phyloP scores from a whole-genome alignment of 371 early-diverging fungal genomes.

The Apophysomyces variabilis region DNA sequence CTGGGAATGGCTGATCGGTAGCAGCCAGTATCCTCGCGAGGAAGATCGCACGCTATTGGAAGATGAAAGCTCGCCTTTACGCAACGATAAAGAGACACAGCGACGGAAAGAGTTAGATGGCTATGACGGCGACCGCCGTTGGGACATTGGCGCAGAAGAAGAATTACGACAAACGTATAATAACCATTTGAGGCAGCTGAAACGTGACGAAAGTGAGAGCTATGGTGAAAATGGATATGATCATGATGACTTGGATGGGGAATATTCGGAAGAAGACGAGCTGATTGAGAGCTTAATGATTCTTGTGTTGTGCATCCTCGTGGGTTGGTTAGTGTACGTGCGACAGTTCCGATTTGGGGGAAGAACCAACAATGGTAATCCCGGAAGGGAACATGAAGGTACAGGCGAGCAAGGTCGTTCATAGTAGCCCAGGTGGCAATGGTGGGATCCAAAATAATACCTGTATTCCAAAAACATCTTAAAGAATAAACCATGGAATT shows the following conservation, averaged over 20 bases:
- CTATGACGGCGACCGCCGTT: conserved; percentile 22
- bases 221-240: conserved; percentile 19
- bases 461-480: not conserved
- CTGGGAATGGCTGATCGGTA: conserved; percentile 67
- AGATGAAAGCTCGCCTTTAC: conserved; percentile 10
- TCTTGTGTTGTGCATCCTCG: conserved; percentile 54
- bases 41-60: conserved; percentile 5
- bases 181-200: conserved; percentile 38
- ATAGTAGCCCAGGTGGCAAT: conserved; percentile 6
- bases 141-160: conserved; percentile 40
- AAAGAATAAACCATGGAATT: too few species aligned
- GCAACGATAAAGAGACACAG: conserved; percentile 22
- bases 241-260: conserved; percentile 37
- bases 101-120: conserved; percentile 29
- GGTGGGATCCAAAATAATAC: not conserved
- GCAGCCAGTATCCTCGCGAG: conserved; percentile 48
- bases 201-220: conserved; percentile 39
- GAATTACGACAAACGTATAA: conserved; percentile 46
- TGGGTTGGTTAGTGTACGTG: conserved; percentile 69
- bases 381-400: conserved; percentile 1
- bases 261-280: conserved; percentile 54
- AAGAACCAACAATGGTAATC: conserved; percentile 13
- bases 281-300: conserved; percentile 62
- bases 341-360: conserved; percentile 63
- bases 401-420: conserved; percentile 5